Conservation (phyloP, 108 stramenopile species). For the Aurantiochytrium sp. region DNA sequence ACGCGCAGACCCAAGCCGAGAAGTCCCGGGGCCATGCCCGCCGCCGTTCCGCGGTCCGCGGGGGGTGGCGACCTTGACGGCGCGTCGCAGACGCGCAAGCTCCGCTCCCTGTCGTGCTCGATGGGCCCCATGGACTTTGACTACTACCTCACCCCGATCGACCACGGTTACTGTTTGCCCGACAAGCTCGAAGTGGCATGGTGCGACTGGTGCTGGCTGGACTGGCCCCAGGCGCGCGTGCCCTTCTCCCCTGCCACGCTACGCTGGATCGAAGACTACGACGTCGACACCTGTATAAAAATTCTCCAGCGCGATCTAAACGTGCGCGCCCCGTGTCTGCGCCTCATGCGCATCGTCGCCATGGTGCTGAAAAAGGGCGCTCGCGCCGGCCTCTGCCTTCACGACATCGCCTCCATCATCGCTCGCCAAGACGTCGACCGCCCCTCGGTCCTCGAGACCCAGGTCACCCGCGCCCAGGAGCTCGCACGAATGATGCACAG, state of each 20-base stretch:
- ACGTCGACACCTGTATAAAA: slow-evolving; percentile 21
- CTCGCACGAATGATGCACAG: background rate
- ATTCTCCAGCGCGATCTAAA: slow-evolving; percentile 8
- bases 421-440: slow-evolving; percentile 21
- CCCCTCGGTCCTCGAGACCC: slow-evolving; percentile 37
- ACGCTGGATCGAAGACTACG: slow-evolving; percentile 7
- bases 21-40: background rate
- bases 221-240: slow-evolving; percentile 81
- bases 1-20: slow-evolving; percentile 59
- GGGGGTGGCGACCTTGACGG: too few relatives aligned
- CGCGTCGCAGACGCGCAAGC: background rate
- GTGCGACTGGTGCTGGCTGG: slow-evolving; percentile 98
- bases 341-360: background rate
- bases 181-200: slow-evolving; percentile 82
- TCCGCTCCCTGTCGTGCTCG: background rate
- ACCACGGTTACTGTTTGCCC: slow-evolving; percentile 94
- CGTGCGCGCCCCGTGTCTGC: slow-evolving; percentile 16
- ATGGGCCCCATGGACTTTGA: slow-evolving; percentile 38
- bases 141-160: slow-evolving; percentile 86
- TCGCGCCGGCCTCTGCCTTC: slow-evolving; percentile 33
- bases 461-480: slow-evolving; percentile 20
- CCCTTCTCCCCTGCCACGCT: slow-evolving; percentile 13
- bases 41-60: background rate
- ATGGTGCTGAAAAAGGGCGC: slow-evolving; percentile 30
- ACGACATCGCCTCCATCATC: slow-evolving; percentile 42